Evolutionary conservation across 768 basidiomycete genomes (phyloP).

Genomic region (Pholiota conissans): DNA sequence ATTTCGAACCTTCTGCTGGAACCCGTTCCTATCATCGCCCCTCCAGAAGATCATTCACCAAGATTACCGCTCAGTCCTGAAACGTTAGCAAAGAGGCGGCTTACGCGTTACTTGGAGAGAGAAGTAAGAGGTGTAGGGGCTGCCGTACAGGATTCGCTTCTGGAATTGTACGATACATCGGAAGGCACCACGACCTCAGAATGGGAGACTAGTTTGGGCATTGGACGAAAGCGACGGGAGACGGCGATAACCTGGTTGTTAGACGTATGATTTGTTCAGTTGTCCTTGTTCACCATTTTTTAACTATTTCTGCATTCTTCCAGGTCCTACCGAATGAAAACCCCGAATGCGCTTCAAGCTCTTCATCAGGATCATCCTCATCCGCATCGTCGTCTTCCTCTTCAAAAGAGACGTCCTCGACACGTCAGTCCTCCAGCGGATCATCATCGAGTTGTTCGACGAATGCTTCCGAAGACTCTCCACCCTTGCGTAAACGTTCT

Average conservation of each 20-base stretch:
- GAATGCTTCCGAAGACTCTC: slow-evolving; percentile 4
- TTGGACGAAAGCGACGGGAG: slow-evolving; percentile 17
- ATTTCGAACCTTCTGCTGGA: neutral
- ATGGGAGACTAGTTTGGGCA: slow-evolving; percentile 14
- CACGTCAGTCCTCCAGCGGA: neutral
- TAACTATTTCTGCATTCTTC: neutral
- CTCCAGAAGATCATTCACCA: slow-evolving; percentile 38
- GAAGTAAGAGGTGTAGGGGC: slow-evolving; percentile 40
- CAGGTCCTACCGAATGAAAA: slow-evolving; percentile 22
- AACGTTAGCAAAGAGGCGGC: slow-evolving; percentile 42
- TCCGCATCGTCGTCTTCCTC: neutral
- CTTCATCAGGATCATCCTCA: neutral
- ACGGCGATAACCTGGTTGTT: slow-evolving; percentile 29
- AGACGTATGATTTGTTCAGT: slow-evolving; percentile 32
- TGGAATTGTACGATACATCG: neutral
- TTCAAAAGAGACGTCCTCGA: neutral
- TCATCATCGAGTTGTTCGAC: slow-evolving; percentile 3
- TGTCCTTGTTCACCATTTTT: neutral
- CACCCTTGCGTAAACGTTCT: slow-evolving; percentile 8
- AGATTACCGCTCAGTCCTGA: slow-evolving; percentile 35
- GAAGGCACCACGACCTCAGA: neutral
- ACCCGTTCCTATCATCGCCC: slow-evolving; percentile 55
- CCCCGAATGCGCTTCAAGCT: neutral
- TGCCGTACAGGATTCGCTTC: neutral
- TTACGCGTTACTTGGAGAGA: slow-evolving; percentile 38